Base-by-base conservation (phyloP, 352 stramenopile species). In the Albugo candida region DNA sequence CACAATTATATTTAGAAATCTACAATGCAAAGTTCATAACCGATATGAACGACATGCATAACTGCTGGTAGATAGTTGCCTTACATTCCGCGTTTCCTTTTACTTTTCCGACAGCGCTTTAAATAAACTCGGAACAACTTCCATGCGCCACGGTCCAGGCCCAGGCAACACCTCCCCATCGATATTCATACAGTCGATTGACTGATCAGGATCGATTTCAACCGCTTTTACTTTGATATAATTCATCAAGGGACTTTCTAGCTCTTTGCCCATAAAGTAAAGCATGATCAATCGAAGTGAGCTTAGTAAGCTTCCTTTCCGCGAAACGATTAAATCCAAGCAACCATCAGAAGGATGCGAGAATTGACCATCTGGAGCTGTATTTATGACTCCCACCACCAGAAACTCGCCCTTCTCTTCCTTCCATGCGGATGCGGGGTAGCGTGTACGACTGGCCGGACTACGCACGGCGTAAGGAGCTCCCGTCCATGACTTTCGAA, bases 91-190 rank as follows among this genome's bases (percentile, higher is more conserved):
- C 41, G 12, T 34, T 12, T 11, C 37, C 16, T 53, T n/a, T n/a
- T 81, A 87, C 54, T 87, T 88, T 53, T 88, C 75, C 1, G 75
- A 88, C 16, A 88, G 56, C 43, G 76, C 75, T 56, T 88, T 88
- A 59, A 88, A 88, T 40, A 88, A 63, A 50, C 75, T 88, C n/a
- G 75, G 75, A 16, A 88, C 68, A 20, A 88, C 63, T 47, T 88
- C 75, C 63, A 84, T 83, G n/a, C 70, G 70, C 70, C 72, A 88
- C 0, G 75, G 72, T 5, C 75, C 75, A 2, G 60, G 60, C 1
- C 61, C 60, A 4, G 58, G 41, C 16, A 88, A 56, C 47, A 83
- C 72, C 57, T 88, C 75, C 21, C 75, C 75, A 51, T 88, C 75
- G 44, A 83, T 88, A 58, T 88, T 88, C 65, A 83, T 81, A 53